Evolutionary conservation across 805 yeast species (phyloP), one percentile per base, ranked within the genome.

Genomic region (Wickerhamomyces queroliae): DNA sequence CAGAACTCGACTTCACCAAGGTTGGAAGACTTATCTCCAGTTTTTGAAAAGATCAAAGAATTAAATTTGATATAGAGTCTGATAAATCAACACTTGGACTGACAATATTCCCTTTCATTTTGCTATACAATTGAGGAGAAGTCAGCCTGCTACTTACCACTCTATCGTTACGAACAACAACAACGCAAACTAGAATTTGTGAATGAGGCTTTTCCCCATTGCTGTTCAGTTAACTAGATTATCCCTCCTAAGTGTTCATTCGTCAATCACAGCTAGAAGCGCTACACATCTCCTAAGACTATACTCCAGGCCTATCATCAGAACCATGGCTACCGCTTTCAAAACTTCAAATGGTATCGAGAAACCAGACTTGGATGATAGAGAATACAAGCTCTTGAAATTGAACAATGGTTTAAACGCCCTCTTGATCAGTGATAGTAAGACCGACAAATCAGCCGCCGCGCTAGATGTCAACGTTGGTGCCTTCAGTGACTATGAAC

Each of bases 381-480:
- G 98, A 38, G 60, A 69, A 26, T 93, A 93, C 57, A 72, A 88
- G 30, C 63, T 80, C 36, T 66, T 91, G 48, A 66, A 74, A 41
- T 62, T 83, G 31, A 58, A 71, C 2, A 85, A 84, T 53, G 67
- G 72, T 11, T 56, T 85, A 37, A 71, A 70, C 18, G 88, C 78
- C 0, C 59, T 85, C 39, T 54, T 83, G 41, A 82, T 85, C 39
- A 74, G 76, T 40, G 93, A 85, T 52, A 75, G 83, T 1, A 62
- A 74, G 18, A 69, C 91, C 2, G 91, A 83, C 56, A 80, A 81
- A 53, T 67, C 90, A 0, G 90, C 89, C 1, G 93, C 91, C 3
- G 76, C 93, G 0, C 59, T 85, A 41, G 93, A 84, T 53, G 91
- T 85, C 11, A 74, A 82, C 49, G 83, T 82, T 17, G 95, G 95